Evolutionary conservation across 371 early-diverging fungal species (phyloP).

Genomic region (Rhizopus stolonifer): DNA sequence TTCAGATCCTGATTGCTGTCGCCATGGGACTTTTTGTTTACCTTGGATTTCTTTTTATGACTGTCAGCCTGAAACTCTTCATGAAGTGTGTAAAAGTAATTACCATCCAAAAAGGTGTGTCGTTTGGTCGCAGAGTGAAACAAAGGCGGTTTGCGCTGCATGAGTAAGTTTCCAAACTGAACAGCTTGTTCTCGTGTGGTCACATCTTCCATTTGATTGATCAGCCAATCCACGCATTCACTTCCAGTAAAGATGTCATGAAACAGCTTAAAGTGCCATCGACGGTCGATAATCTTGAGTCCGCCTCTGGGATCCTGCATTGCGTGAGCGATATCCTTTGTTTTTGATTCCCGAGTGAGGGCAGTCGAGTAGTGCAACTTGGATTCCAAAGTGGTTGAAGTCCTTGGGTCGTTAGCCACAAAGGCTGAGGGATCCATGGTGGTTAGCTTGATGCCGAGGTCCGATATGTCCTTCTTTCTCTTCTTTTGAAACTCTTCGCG

Average conservation of each 20-base stretch:
- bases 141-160: constrained; percentile 68
- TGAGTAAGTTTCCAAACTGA: constrained; percentile 76
- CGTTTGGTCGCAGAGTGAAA: constrained; percentile 74
- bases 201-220: constrained; percentile 77
- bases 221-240: constrained; percentile 91
- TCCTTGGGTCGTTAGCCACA: constrained; percentile 24
- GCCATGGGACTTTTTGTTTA: neutral
- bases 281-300: constrained; percentile 72
- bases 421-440: constrained; percentile 53
- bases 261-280: constrained; percentile 89
- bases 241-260: constrained; percentile 80
- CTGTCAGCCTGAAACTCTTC: constrained; percentile 54
- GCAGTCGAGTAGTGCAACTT: constrained; percentile 19
- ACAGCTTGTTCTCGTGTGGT: constrained; percentile 82
- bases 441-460: constrained; percentile 42
- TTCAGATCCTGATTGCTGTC: constrained; percentile 3
- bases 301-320: constrained; percentile 78
- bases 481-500: constrained; percentile 46
- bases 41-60: constrained; percentile 27
- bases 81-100: constrained; percentile 86
- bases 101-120: constrained; percentile 87
- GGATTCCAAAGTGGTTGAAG: neutral
- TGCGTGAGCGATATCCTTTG: constrained; percentile 66
- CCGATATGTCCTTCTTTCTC: constrained; percentile 40
- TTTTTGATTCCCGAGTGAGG: constrained; percentile 48